phyloP scores from a whole-genome alignment of 805 yeast genomes.

The Candida awuae region DNA sequence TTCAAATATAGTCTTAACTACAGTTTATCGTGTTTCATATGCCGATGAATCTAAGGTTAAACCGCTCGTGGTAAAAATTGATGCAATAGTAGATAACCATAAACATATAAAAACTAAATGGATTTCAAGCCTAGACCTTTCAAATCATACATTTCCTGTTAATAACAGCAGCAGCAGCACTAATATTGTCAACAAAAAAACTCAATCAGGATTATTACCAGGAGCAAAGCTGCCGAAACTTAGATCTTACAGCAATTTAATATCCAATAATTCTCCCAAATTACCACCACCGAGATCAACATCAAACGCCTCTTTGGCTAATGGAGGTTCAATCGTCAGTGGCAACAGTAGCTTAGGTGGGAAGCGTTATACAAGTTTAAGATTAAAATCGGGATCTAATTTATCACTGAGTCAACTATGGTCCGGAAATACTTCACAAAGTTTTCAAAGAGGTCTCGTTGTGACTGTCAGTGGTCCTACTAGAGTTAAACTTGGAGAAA shows the following conservation, averaged over 20 bases:
- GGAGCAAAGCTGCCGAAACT: conserved; percentile 16
- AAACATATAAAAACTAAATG: conserved; percentile 27
- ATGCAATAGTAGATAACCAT: conserved; percentile 16
- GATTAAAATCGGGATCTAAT: conserved; percentile 18
- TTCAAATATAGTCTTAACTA: conserved; percentile 15
- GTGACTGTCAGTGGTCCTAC: conserved; percentile 59
- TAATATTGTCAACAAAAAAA: neutral
- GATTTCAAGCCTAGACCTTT: conserved; percentile 31
- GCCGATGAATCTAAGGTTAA: conserved; percentile 23
- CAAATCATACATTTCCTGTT: conserved; percentile 5
- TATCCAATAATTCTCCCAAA: conserved; percentile 20
- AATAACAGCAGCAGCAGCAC: conserved; percentile 5
- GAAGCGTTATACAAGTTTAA: conserved; percentile 11
- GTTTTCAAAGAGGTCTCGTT: conserved; percentile 9
- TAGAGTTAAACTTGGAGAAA: conserved; percentile 50
- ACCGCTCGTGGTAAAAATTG: conserved; percentile 21
- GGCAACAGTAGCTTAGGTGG: conserved; percentile 8
- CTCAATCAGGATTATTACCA: conserved; percentile 2
- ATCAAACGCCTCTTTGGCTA: neutral
- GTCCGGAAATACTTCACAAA: conserved; percentile 12
- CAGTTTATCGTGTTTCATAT: conserved; percentile 23
- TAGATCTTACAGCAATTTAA: conserved; percentile 8
- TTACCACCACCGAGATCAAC: conserved; percentile 1
- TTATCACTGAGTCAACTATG: conserved; percentile 14
- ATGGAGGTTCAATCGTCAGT: neutral